Base-by-base conservation (phyloP, 495 filamentous ascomycete genomes). In the Podospora pseudocomata region DNA sequence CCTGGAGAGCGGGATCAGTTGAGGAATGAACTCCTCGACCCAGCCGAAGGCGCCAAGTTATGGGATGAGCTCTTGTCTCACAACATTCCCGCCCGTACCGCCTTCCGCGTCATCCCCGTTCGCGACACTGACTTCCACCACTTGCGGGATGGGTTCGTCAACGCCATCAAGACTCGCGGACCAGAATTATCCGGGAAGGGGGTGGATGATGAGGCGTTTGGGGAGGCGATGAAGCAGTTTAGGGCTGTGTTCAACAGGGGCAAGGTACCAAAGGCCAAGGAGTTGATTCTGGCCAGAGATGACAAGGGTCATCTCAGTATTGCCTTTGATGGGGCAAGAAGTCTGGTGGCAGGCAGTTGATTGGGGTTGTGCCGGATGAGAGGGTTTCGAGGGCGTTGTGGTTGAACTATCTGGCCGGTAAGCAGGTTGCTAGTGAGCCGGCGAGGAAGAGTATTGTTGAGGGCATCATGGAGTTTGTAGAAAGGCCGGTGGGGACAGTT, bases 41-140 rank as follows among this genome's bases (percentile, higher is more conserved):
- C 86, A 1, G 87, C 85, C 65, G 81, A 83, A 66, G 87, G 91
- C 60, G 87, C 89, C 63, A 80, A 83, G 63, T 81, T 89, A 18
- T 97, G 93, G 92, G 83, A 84, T n/a, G 83, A 85, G 27, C 81
- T 97, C 2, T 75, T 97, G 56, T 82, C 82, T 67, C 79, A 86
- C 1, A 80, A 85, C 26, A 85, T 87, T 0, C 82, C 91, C 11
- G 80, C 81, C 34, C 86, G 89, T 7, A 94, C 89, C 1, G 85
- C 88, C 0, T 86, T 93, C 75, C 84, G 93, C 6, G 88, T 97
- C 63, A 89, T 94, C 9, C 95, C 96, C 0, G 91, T 89, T 0
- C 84, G 92, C 39, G 92, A 93, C 76, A 97, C 95, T 4, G 93
- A 97, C 77, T 97, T 97, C 79, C 84, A 88, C 75, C 95, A 99